These are phyloP conservation scores for Cardamine chenopodiifolia DNA, from an alignment of 345 rosid species.

Conservation along the genomic window DNA sequence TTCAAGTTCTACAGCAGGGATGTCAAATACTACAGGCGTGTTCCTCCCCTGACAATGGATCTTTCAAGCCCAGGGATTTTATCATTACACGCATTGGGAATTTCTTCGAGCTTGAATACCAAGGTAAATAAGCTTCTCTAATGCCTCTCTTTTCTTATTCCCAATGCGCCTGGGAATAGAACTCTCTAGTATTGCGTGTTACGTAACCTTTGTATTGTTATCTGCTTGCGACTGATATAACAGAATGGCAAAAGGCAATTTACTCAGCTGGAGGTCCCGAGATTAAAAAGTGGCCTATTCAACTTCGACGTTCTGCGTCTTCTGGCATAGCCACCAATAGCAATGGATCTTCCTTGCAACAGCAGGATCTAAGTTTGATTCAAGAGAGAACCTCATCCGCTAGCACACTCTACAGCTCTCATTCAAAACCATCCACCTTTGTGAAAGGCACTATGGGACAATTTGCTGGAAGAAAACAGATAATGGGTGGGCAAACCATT, in stretches of 20 bases:
- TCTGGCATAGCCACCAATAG: slow-evolving; percentile 72
- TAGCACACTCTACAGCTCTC: slow-evolving; percentile 79
- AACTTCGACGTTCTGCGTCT: slow-evolving; percentile 81
- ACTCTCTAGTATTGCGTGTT: slow-evolving; percentile 1
- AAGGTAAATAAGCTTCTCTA: slow-evolving; percentile 54
- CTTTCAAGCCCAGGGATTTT: slow-evolving; percentile 87
- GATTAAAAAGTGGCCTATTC: slow-evolving; percentile 91
- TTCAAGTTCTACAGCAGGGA: slow-evolving; percentile 97
- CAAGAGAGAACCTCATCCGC: slow-evolving; percentile 94
- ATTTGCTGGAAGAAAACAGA: slow-evolving; percentile 75
- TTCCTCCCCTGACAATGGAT: slow-evolving; percentile 72
- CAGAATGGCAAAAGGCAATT: slow-evolving; percentile 99
- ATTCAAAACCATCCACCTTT: slow-evolving; percentile 77
- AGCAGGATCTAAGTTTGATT: slow-evolving; percentile 86
- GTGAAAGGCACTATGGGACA: slow-evolving; percentile 90
- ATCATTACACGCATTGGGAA: slow-evolving; percentile 87
- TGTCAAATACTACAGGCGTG: slow-evolving; percentile 94
- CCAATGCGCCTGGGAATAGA: neutral
- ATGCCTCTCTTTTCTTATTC: slow-evolving; percentile 10
- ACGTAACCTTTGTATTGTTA: slow-evolving; percentile 12
- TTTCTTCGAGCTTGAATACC: slow-evolving; percentile 96
- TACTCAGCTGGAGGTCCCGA: slow-evolving; percentile 91
- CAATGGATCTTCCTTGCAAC: slow-evolving; percentile 81
- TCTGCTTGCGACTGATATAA: slow-evolving; percentile 33
- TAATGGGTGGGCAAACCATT: slow-evolving; percentile 64